These are phyloP conservation scores for Blastomyces gilchristii DNA, from an alignment of 2,329 filamentous ascomycete species.

Conservation along the genomic window DNA sequence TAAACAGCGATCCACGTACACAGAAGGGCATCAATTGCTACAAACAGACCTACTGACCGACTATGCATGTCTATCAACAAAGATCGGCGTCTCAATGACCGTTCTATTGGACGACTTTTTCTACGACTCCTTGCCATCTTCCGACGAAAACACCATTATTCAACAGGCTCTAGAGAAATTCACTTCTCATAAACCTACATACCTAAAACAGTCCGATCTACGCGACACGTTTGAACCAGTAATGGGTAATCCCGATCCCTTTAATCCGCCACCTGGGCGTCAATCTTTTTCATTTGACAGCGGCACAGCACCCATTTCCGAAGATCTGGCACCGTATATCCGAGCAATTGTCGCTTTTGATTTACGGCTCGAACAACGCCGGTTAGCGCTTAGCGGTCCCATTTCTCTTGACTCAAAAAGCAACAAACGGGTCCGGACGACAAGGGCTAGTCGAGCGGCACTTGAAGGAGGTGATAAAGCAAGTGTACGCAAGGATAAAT, in stretches of 20 bases:
- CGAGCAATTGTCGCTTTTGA: conserved; percentile 75
- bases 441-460: conserved; percentile 63
- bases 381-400: conserved; percentile 52
- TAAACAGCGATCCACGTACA: conserved; percentile 46
- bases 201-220: conserved; percentile 32
- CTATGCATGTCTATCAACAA: conserved; percentile 31
- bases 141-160: conserved; percentile 21
- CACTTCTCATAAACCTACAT: conserved; percentile 13
- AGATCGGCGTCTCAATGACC: conserved; percentile 26
- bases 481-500: conserved; percentile 58
- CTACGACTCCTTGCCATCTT: conserved; percentile 3
- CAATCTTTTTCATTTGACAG: conserved; percentile 65
- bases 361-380: conserved; percentile 56
- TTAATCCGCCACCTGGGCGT: conserved; percentile 26
- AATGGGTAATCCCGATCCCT: conserved; percentile 30
- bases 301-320: conserved; percentile 51
- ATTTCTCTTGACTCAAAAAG: conserved; percentile 47
- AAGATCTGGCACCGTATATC: conserved; percentile 84
- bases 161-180: conserved; percentile 25
- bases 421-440: conserved; percentile 56
- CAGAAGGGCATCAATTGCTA: conserved; percentile 44
- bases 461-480: conserved; percentile 62
- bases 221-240: conserved; percentile 44
- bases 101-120: conserved; percentile 23
- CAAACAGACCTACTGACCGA: conserved; percentile 42